Base-by-base conservation (phyloP, 257 asterid species). In the Scutellaria galericulata region DNA sequence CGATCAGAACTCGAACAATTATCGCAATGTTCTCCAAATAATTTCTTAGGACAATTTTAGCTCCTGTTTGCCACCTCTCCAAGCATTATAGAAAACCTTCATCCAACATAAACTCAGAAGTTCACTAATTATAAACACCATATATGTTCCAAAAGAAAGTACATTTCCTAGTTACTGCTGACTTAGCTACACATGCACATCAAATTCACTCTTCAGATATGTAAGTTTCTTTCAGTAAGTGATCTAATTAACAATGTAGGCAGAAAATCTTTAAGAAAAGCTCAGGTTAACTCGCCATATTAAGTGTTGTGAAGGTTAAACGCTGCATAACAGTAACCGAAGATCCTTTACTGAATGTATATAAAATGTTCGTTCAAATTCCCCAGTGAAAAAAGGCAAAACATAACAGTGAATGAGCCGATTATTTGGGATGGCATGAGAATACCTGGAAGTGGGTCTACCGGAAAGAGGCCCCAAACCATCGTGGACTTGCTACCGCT, bases 401-500 rank as follows among this genome's bases (percentile, higher is more conserved):
- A 45, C 45, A 39, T 4, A 66, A 37, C 27, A 6, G 53, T 27
- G 35, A 31, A 11, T 0, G 42, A 54, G 37, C 20, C 57, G 41
- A 40, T n/a, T 59, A 67, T 18, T 20, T 3, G 22, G 22, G 24
- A 22, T 12, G 46, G 20, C 15, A 50, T 6, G 65, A 48, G 64
- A 55, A 57, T 82, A 90, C 96, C 97, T 87, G 96, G 89, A 77
- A 85, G 84, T 64, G 99, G 95, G 89, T 89, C 97, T 22, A 85
- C 78, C 7, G 97, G 96, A 68, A 88, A 84, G 46, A 94, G 88
- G 13, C 90, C 95, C 99, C 99, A 94, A 80, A 94, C 99, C 99
- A 94, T 94, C 52, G n/a, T 48, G 57, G 53, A 44, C 58, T 47
- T 46, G 52, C 72, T 24, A 35, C 40, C 60, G 0, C 62, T 14